phyloP scores from a whole-genome alignment of 208 protist species.

The Trypanosoma conorhini region DNA sequence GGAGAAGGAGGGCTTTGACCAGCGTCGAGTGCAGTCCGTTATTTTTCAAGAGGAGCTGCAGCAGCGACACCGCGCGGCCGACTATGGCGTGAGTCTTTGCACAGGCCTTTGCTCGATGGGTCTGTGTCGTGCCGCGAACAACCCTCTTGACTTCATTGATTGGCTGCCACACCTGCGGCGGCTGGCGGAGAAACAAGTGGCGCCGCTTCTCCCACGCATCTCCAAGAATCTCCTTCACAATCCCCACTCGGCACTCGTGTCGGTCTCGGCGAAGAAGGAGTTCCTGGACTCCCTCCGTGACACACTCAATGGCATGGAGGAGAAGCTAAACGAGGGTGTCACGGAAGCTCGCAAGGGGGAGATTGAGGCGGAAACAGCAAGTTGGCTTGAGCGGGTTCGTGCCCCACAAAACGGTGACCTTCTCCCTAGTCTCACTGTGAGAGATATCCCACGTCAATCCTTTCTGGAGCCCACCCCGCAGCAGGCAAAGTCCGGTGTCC shows the following conservation, averaged over 20 bases:
- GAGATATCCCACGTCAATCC: constrained; percentile 73
- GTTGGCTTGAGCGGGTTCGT: constrained; percentile 66
- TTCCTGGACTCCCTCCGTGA: constrained; percentile 68
- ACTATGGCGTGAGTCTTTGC: constrained; percentile 86
- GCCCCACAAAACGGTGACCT: constrained; percentile 65
- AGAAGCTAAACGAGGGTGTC: constrained; percentile 53
- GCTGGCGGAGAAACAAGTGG: constrained; percentile 55
- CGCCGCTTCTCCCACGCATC: constrained; percentile 68
- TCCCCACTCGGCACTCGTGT: constrained; percentile 59
- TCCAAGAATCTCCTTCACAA: constrained; percentile 70
- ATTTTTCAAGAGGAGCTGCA: constrained; percentile 90
- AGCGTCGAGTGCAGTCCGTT: constrained; percentile 76
- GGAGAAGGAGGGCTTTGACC: constrained; percentile 79
- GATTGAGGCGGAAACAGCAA: constrained; percentile 60
- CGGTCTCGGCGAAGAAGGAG: constrained; percentile 68
- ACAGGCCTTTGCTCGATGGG: constrained; percentile 71
- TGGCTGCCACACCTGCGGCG: constrained; percentile 78
- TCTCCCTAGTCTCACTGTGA: constrained; percentile 76
- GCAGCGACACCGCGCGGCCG: constrained; percentile 85
- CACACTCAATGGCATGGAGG: constrained; percentile 53
- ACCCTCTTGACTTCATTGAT: constrained; percentile 85
- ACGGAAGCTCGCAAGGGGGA: constrained; percentile 53
- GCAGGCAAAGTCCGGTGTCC: constrained; percentile 10
- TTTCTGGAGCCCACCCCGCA: constrained; percentile 78
- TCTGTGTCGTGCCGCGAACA: constrained; percentile 67